Evolutionary conservation across 1,284 basidiomycete genomes (phyloP).

Genomic region (Apiotrichum porosum): DNA sequence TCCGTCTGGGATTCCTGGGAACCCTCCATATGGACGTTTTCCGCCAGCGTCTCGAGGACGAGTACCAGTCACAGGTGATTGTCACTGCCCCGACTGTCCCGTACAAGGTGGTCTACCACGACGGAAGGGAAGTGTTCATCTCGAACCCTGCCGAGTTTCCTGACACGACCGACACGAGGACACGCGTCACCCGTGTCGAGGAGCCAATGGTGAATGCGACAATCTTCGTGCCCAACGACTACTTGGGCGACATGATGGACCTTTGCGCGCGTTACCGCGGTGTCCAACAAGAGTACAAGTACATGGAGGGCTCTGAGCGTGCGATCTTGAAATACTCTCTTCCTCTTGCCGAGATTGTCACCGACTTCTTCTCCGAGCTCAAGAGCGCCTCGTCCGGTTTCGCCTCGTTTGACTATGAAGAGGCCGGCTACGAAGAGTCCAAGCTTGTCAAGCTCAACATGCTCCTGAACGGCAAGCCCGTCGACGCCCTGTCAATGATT

Average conservation of each 20-base stretch:
- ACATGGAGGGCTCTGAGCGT: slow-evolving; percentile 61
- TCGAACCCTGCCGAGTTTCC: slow-evolving; percentile 93
- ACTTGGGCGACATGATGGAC: slow-evolving; percentile 87
- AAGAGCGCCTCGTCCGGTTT: slow-evolving; percentile 81
- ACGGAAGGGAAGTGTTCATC: slow-evolving; percentile 61
- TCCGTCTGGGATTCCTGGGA: slow-evolving; percentile 89
- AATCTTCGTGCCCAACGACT: slow-evolving; percentile 81
- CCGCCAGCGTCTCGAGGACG: slow-evolving; percentile 89
- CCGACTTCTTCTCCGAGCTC: slow-evolving; percentile 85
- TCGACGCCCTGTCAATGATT: slow-evolving; percentile 87
- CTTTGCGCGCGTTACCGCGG: slow-evolving; percentile 75
- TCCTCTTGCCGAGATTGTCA: slow-evolving; percentile 82
- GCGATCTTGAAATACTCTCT: slow-evolving; percentile 73
- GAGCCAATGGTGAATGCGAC: slow-evolving; percentile 88
- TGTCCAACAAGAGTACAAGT: slow-evolving; percentile 69
- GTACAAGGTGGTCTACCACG: slow-evolving; percentile 75
- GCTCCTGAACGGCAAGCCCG: slow-evolving; percentile 75
- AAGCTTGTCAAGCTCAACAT: slow-evolving; percentile 85
- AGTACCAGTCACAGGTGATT: slow-evolving; percentile 85
- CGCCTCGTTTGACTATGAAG: slow-evolving; percentile 90
- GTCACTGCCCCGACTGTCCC: slow-evolving; percentile 91
- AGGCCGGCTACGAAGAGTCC: slow-evolving; percentile 74
- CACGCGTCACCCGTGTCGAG: slow-evolving; percentile 66
- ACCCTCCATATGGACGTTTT: slow-evolving; percentile 92
- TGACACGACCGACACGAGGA: slow-evolving; percentile 62